Percentiles rank a stretch among this genome's conserved stretches.
Evolutionary conservation across 805 yeast species (phyloP).

Genomic region (Ogataea saltuana): DNA sequence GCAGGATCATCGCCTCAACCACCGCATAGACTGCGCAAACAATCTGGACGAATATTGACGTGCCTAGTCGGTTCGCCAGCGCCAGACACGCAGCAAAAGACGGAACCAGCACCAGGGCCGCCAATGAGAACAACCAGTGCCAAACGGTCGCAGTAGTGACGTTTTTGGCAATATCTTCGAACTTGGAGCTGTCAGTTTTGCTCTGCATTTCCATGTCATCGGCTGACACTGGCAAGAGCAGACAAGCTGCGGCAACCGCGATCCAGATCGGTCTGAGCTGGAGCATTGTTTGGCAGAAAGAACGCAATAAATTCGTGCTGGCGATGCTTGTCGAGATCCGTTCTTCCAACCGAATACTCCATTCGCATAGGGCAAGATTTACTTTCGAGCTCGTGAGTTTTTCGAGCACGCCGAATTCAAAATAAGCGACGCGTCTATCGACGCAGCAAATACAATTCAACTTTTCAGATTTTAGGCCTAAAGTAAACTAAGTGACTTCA

Average conservation of each 20-base stretch:
- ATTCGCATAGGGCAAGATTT: background rate
- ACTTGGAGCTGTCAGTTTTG: conserved; percentile 11
- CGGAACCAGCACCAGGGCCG: conserved; percentile 52
- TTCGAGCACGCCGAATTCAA: too few relatives aligned
- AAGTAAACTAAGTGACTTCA: too few relatives aligned
- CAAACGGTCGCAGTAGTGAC: conserved; percentile 53
- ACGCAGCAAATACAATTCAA: too few relatives aligned
- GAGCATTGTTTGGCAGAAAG: background rate
- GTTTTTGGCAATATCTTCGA: conserved; percentile 25
- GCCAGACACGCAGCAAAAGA: conserved; percentile 56
- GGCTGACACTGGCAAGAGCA: conserved; percentile 9
- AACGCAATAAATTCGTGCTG: background rate
- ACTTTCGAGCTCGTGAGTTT: too few relatives aligned
- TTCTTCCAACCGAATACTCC: too few relatives aligned
- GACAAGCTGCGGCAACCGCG: too few relatives aligned
- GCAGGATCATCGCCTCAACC: conserved; percentile 55
- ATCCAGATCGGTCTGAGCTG: too few relatives aligned
- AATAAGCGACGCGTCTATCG: conserved; percentile 1
- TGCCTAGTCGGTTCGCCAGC: conserved; percentile 50
- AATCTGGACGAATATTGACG: conserved; percentile 48
- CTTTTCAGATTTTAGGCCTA: background rate
- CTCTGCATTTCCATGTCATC: conserved; percentile 10
- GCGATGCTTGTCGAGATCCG: background rate
- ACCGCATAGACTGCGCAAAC: conserved; percentile 50
- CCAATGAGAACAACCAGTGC: conserved; percentile 62